These are phyloP conservation scores for Novakomyces olei DNA, from an alignment of 805 yeast genomes.

Conservation along the genomic window DNA sequence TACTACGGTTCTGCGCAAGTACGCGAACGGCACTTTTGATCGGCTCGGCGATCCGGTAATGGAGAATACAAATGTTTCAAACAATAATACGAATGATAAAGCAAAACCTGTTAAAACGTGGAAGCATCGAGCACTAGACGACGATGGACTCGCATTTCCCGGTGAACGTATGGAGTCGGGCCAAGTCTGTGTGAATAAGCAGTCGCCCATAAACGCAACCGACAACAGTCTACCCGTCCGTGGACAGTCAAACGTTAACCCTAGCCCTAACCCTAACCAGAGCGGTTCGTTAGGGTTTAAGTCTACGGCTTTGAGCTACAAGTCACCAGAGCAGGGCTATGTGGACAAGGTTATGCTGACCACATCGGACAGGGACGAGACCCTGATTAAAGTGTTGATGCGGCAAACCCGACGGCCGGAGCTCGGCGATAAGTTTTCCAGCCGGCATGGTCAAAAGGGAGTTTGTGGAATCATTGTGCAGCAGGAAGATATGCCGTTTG, in stretches of 20 bases:
- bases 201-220: conserved; percentile 63
- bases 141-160: conserved; percentile 92
- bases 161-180: conserved; percentile 82
- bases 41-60: conserved; percentile 82
- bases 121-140: conserved; percentile 71
- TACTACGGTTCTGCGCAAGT: conserved; percentile 70
- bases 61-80: too few relatives aligned
- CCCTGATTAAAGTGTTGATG: conserved; percentile 70
- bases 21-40: conserved; percentile 85
- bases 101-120: too few relatives aligned
- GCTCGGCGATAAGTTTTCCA: conserved; percentile 88
- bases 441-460: conserved; percentile 97
- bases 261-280: conserved; percentile 4
- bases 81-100: too few relatives aligned
- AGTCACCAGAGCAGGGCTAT: conserved; percentile 88
- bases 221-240: conserved; percentile 31
- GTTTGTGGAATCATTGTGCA: conserved; percentile 96
- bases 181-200: conserved; percentile 80
- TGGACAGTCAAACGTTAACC: too few relatives aligned
- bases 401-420: conserved; percentile 96
- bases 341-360: conserved; percentile 97
- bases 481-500: conserved; percentile 91
- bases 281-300: conserved; percentile 35
- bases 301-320: conserved; percentile 76
- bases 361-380: conserved; percentile 85